Percentiles rank a stretch among this genome's conserved stretches.
These are phyloP conservation scores for Podospora conica DNA, from an alignment of 495 filamentous ascomycete species.

Conservation along the genomic window DNA sequence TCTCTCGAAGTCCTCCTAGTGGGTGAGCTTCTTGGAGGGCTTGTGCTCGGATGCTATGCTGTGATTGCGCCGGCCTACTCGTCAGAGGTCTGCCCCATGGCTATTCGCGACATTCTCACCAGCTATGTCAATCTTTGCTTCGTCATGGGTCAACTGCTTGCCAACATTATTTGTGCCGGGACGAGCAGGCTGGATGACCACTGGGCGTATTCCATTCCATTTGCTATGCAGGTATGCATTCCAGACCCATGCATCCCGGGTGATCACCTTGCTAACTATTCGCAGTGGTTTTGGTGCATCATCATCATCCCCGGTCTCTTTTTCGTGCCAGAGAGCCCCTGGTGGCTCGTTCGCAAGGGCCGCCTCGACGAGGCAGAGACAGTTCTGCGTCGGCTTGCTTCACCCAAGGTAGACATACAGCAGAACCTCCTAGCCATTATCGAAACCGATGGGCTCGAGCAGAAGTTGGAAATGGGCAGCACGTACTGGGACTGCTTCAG, in stretches of 20 bases:
- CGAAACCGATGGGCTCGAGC: constrained; percentile 56
- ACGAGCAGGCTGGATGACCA: constrained; percentile 35
- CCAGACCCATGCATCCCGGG: background rate
- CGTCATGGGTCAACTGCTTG: constrained; percentile 59
- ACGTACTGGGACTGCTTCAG: constrained; percentile 51
- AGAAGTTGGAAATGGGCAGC: constrained; percentile 50
- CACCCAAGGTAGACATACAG: constrained; percentile 33
- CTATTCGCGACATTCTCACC: constrained; percentile 51
- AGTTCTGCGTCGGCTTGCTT: constrained; percentile 39
- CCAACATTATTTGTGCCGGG: constrained; percentile 48
- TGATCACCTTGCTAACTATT: background rate
- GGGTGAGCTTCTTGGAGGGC: constrained; percentile 48
- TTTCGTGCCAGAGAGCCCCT: constrained; percentile 58
- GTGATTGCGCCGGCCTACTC: constrained; percentile 56
- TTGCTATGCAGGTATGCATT: constrained; percentile 34
- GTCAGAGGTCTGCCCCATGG: constrained; percentile 55
- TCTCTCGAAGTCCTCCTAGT: constrained; percentile 38
- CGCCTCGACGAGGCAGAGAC: constrained; percentile 42
- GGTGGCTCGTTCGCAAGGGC: constrained; percentile 57
- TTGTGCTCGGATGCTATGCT: constrained; percentile 49
- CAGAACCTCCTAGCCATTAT: constrained; percentile 52
- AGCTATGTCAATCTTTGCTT: constrained; percentile 61
- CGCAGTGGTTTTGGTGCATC: constrained; percentile 61
- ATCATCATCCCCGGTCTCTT: constrained; percentile 51
- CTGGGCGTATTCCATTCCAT: constrained; percentile 53